These are phyloP conservation scores for Psilocybe subaeruginosa DNA, from an alignment of 768 basidiomycete genomes.

Conservation along the genomic window DNA sequence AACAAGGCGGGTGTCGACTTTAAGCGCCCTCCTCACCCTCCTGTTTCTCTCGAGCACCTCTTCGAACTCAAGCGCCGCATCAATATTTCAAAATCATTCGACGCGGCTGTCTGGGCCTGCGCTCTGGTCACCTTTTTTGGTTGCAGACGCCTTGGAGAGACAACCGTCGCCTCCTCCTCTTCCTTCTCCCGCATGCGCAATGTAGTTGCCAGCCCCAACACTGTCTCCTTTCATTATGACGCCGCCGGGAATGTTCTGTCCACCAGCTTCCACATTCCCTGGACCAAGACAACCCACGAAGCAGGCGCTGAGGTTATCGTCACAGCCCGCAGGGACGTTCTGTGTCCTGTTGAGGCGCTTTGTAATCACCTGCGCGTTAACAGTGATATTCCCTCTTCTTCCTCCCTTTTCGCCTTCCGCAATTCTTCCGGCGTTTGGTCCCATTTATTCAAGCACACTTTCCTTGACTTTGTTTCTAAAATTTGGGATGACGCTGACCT, in stretches of 20 bases:
- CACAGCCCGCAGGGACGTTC: slow-evolving; percentile 10
- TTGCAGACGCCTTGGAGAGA: slow-evolving; percentile 31
- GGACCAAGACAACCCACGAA: slow-evolving; percentile 32
- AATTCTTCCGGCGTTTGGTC: not conserved
- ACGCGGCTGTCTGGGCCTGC: slow-evolving; percentile 38
- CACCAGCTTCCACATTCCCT: slow-evolving; percentile 29
- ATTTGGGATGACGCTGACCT: no score
- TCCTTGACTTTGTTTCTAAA: slow-evolving; percentile 3
- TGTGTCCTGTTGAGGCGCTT: slow-evolving; percentile 11
- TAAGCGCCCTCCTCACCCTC: slow-evolving; percentile 25
- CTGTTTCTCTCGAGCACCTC: slow-evolving; percentile 38
- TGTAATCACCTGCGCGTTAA: slow-evolving; percentile 4
- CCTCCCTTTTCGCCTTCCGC: not conserved
- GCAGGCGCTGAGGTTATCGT: slow-evolving; percentile 13
- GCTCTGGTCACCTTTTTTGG: slow-evolving; percentile 39
- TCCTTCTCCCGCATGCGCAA: not conserved
- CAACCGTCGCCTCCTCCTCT: slow-evolving; percentile 13
- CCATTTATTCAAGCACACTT: not conserved
- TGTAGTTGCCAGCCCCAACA: not conserved
- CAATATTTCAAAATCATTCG: slow-evolving; percentile 24
- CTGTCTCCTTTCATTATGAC: no score
- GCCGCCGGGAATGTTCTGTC: no score
- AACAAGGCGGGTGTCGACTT: slow-evolving; percentile 20
- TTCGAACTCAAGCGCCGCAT: slow-evolving; percentile 22
- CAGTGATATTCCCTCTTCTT: not conserved